phyloP scores from a whole-genome alignment of 139 green algal genomes.

The Picochlorum sp. region DNA sequence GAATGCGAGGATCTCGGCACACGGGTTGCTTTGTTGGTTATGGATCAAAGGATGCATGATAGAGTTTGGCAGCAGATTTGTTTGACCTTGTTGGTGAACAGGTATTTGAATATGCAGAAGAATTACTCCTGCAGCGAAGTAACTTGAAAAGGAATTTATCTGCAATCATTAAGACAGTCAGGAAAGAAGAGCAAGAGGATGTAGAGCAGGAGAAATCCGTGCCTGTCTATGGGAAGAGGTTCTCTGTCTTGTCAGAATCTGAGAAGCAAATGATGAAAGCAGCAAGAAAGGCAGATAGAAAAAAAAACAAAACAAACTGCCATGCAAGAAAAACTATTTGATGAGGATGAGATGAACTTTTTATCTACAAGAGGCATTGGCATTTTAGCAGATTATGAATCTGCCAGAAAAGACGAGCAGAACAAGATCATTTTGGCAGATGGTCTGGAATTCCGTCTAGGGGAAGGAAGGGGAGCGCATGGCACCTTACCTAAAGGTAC shows the following conservation, averaged over 20 bases:
- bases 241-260: slow-evolving; percentile 33
- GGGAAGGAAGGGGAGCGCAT: slow-evolving; percentile 17
- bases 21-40: slow-evolving; percentile 17
- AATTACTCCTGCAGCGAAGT: slow-evolving; percentile 26
- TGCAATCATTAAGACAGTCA: slow-evolving; percentile 13
- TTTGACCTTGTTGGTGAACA: slow-evolving; percentile 73
- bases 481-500: slow-evolving; percentile 51
- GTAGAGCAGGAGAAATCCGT: slow-evolving; percentile 2
- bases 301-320: slow-evolving; percentile 5
- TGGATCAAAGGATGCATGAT: slow-evolving; percentile 7
- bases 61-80: slow-evolving; percentile 60
- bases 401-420: slow-evolving; percentile 58
- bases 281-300: slow-evolving; percentile 57
- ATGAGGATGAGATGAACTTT: slow-evolving; percentile 37
- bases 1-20: slow-evolving; percentile 9
- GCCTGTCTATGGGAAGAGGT: slow-evolving; percentile 28
- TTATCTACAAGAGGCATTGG: slow-evolving; percentile 39
- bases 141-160: slow-evolving; percentile 23
- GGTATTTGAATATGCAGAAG: slow-evolving; percentile 57
- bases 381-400: slow-evolving; percentile 20
- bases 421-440: slow-evolving; percentile 53
- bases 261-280: slow-evolving; percentile 57
- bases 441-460: slow-evolving; percentile 47
- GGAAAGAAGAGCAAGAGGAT: slow-evolving; percentile 23
- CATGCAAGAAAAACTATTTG: background rate